A percentile compares a stretch with the other conserved stretches of the same genome.
These are phyloP conservation scores for Cryptococcus sp. DNA, from an alignment of 1,284 basidiomycete species.

Conservation along the genomic window DNA sequence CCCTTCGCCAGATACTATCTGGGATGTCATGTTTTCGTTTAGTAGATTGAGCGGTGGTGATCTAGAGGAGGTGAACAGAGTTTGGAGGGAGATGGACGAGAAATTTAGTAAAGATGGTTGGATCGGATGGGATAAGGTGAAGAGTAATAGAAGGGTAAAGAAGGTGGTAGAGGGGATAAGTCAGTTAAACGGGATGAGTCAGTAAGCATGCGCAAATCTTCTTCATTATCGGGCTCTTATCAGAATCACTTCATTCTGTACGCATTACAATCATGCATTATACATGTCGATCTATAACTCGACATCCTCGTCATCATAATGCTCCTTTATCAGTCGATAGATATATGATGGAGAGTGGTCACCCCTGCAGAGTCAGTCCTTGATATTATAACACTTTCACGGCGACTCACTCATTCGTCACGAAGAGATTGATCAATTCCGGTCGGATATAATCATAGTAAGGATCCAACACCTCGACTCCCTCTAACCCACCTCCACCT, in stretches of 20 bases:
- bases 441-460: slow-evolving; percentile 93
- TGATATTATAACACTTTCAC: background rate
- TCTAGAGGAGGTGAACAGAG: slow-evolving; percentile 19
- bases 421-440: slow-evolving; percentile 86
- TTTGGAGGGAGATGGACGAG: slow-evolving; percentile 27
- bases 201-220: too few species aligned
- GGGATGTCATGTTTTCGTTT: slow-evolving; percentile 36
- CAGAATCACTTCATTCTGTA: too few species aligned
- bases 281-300: slow-evolving; percentile 50
- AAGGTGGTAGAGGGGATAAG: background rate
- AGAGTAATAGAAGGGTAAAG: background rate
- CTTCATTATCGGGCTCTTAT: too few species aligned
- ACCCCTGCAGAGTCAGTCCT: slow-evolving; percentile 55
- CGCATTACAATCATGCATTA: background rate
- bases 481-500: slow-evolving; percentile 62
- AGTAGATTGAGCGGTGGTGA: slow-evolving; percentile 33
- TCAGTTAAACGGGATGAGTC: too few species aligned
- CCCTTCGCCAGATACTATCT: slow-evolving; percentile 28
- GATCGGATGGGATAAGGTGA: background rate
- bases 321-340: slow-evolving; percentile 82
- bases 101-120: slow-evolving; percentile 36
- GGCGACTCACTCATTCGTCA: slow-evolving; percentile 82
- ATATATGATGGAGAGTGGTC: slow-evolving; percentile 89
- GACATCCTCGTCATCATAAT: slow-evolving; percentile 85
- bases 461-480: slow-evolving; percentile 84